phyloP scores from a whole-genome alignment of 2,329 filamentous ascomycete species.

The Kalmusia sp. region DNA sequence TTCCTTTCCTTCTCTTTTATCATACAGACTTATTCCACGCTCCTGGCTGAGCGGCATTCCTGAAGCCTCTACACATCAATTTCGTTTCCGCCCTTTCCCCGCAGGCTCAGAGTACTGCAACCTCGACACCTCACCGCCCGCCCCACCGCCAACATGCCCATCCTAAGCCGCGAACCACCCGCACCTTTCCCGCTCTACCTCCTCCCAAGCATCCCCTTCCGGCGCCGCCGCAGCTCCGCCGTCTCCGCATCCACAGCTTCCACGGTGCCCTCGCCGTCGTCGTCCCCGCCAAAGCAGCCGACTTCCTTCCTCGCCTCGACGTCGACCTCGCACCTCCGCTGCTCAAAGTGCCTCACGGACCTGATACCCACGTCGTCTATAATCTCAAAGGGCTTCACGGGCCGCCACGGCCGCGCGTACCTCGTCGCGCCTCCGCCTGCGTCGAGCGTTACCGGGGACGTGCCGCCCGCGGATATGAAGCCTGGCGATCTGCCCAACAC shows the following conservation, averaged over 20 bases:
- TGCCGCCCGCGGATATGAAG: slow-evolving; percentile 21
- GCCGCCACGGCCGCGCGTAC: slow-evolving; percentile 69
- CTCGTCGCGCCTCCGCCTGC: slow-evolving; percentile 60
- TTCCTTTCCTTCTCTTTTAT: neutral
- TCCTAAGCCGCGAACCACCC: slow-evolving; percentile 15
- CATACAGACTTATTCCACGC: neutral
- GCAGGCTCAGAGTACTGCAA: no score
- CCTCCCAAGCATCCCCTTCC: slow-evolving; percentile 46
- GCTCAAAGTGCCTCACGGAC: slow-evolving; percentile 65
- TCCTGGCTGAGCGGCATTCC: slow-evolving; percentile 12
- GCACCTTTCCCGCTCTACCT: slow-evolving; percentile 53
- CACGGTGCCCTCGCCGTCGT: slow-evolving; percentile 24
- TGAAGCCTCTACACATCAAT: neutral
- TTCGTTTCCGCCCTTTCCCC: neutral
- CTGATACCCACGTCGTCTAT: slow-evolving; percentile 66
- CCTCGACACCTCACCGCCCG: slow-evolving; percentile 9
- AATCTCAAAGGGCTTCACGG: slow-evolving; percentile 70
- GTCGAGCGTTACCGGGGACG: slow-evolving; percentile 2
- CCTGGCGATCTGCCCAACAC: slow-evolving; percentile 63
- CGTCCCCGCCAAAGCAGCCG: slow-evolving; percentile 30
- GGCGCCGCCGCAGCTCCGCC: slow-evolving; percentile 49
- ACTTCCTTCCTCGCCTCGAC: slow-evolving; percentile 32
- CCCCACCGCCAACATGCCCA: slow-evolving; percentile 5
- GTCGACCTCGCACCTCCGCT: slow-evolving; percentile 63
- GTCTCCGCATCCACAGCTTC: slow-evolving; percentile 34